Evolutionary conservation across 1,284 basidiomycete species (phyloP), one percentile per base, ranked within the genome.

Genomic region (Caloboletus firmus): DNA sequence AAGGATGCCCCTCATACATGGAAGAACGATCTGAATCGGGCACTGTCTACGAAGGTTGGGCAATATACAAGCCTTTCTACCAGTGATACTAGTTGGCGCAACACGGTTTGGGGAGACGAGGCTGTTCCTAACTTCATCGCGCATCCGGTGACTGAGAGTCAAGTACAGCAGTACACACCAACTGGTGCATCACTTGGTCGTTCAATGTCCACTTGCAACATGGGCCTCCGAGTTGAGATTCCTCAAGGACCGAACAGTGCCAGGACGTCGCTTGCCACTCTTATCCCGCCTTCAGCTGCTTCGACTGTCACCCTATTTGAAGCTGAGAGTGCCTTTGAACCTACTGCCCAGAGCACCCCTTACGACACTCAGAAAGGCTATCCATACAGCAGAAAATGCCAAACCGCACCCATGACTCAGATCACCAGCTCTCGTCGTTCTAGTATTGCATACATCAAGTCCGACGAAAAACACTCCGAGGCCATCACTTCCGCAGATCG

Each of bases 251-350:
- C 79, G 31, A 73, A 79, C 58, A 79, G 75, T 40, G 77, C 78
- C 26, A 80, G 80, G 51, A 77, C 75, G 22, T 86, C 83, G 0
- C 56, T 83, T 18, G 70, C 69, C 40, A 80, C 78, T 15, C 65
- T 80, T 30, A 63, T 71, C 34, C 66, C 73, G 24, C 74, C 77
- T 12, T 85, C 82, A 17, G 79, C 83, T 10, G 77, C 80, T 7
- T 85, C 84, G 17, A 82, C 80, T 18, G 74, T 76, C 17, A 83
- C 83, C 1, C 69, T 86, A 32, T 85, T 84, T 59, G 84, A 87
- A 56, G 64, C 72, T 41, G 68, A 70, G 55, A 52, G 59, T 5
- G 53, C 44, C 15, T 62, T 63, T n/a, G 78, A 79, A 44, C 83
- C 82, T 9, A 71, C 75, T 40, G 79, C 81, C 9, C 79, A 84